Conservation (phyloP, 139 green algal species). For the Dunaliella primolecta region DNA sequence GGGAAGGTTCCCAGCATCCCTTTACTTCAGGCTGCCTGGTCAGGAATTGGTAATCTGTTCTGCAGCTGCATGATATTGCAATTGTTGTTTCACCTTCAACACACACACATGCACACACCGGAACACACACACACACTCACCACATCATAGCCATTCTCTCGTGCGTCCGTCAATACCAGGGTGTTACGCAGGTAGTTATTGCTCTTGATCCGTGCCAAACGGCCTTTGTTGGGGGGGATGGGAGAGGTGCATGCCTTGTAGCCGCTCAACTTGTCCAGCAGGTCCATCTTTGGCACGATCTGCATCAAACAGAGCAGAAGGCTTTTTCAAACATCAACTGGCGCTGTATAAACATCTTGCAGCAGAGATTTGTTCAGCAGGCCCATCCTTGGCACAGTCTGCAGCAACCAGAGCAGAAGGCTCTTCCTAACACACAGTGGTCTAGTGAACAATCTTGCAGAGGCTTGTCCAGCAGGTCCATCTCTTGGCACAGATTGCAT, state of each 20-base stretch:
- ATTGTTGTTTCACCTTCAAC: neutral
- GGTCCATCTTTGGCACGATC: slow-evolving; percentile 20
- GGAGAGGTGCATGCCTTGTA: slow-evolving; percentile 50
- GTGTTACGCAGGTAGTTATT: slow-evolving; percentile 67
- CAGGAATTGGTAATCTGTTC: too few species aligned
- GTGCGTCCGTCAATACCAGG: slow-evolving; percentile 53
- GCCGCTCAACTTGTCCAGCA: slow-evolving; percentile 38
- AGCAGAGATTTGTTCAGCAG: slow-evolving; percentile 34
- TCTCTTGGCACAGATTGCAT: slow-evolving; percentile 20
- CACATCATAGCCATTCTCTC: slow-evolving; percentile 46
- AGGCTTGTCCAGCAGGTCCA: slow-evolving; percentile 29
- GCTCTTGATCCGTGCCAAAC: slow-evolving; percentile 56
- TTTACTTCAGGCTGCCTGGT: too few species aligned
- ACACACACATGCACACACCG: neutral
- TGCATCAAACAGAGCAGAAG: too few species aligned
- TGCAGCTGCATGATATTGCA: too few species aligned
- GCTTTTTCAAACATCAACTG: too few species aligned
- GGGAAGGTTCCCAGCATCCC: too few species aligned
- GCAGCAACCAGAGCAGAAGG: too few species aligned
- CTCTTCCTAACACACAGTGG: too few species aligned
- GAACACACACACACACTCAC: slow-evolving; percentile 17
- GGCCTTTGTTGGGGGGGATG: slow-evolving; percentile 44
- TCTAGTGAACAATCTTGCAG: too few species aligned
- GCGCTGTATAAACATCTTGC: too few species aligned
- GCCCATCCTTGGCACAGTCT: slow-evolving; percentile 18